phyloP scores from a whole-genome alignment of 257 asterid genomes.

The Schizonepeta tenuifolia region DNA sequence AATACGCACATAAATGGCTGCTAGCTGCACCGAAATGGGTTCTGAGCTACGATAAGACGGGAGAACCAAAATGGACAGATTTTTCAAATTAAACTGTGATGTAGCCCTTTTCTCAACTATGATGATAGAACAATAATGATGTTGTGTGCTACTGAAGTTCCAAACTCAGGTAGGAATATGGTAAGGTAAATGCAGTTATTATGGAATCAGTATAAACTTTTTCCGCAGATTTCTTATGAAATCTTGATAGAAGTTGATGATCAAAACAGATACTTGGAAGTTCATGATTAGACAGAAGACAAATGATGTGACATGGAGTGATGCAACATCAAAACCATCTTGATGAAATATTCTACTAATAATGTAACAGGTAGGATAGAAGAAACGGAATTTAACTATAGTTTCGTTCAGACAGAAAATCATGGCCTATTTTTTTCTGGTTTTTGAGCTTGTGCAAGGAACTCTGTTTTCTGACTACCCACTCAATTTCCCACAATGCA shows the following conservation, averaged over 20 bases:
- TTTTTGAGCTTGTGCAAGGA: neutral
- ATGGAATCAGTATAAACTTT: neutral
- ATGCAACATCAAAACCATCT: slow-evolving; percentile 22
- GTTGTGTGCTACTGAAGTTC: neutral
- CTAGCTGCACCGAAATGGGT: too few relatives aligned
- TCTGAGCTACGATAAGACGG: too few relatives aligned
- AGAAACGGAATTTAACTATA: neutral
- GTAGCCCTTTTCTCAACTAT: neutral
- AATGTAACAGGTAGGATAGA: neutral
- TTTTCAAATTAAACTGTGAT: slow-evolving; percentile 2
- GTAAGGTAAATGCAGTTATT: slow-evolving; percentile 7
- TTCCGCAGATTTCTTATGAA: neutral
- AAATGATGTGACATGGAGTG: neutral
- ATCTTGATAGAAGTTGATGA: neutral
- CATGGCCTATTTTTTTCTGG: neutral
- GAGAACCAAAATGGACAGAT: neutral
- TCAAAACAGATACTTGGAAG: neutral
- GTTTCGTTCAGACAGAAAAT: neutral
- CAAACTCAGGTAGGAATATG: neutral
- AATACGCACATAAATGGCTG: too few relatives aligned
- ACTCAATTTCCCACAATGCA: neutral
- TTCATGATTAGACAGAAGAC: neutral
- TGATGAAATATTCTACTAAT: neutral
- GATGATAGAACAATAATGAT: neutral
- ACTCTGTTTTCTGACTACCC: neutral